Evolutionary conservation across 2,329 filamentous ascomycete genomes (phyloP).

Genomic region (Pseudophaeomoniella oleicola): DNA sequence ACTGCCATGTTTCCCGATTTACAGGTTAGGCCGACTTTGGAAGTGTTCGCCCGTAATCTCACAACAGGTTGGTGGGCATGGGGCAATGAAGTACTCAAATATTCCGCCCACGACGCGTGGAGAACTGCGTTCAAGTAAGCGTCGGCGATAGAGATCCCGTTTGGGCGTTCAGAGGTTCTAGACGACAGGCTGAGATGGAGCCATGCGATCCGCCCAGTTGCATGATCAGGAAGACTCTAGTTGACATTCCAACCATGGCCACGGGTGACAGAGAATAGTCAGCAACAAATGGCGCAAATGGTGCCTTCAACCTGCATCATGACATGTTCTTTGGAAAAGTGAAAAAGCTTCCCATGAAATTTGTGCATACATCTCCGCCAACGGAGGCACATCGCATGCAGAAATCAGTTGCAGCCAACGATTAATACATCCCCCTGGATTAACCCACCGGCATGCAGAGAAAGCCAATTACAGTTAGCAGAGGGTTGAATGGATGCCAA

Average conservation of each 20-base stretch:
- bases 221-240: neutral
- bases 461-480: no score
- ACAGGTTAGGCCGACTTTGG: constrained; percentile 34
- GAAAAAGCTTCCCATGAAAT: no score
- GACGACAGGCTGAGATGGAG: neutral
- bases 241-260: neutral
- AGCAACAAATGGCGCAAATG: neutral
- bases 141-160: neutral
- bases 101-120: constrained; percentile 11
- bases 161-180: neutral
- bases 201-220: neutral
- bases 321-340: no score
- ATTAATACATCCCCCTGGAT: no score
- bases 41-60: constrained; percentile 46
- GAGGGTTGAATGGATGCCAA: no score
- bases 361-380: neutral
- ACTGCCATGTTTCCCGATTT: constrained; percentile 23
- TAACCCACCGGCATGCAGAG: no score
- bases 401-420: no score
- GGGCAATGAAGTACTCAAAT: constrained; percentile 49
- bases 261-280: neutral
- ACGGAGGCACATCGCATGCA: neutral
- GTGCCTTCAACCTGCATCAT: no score
- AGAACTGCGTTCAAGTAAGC: neutral
- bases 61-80: constrained; percentile 47